These are phyloP conservation scores for Brassica juncea DNA, from an alignment of 345 rosid genomes.

Conservation along the genomic window DNA sequence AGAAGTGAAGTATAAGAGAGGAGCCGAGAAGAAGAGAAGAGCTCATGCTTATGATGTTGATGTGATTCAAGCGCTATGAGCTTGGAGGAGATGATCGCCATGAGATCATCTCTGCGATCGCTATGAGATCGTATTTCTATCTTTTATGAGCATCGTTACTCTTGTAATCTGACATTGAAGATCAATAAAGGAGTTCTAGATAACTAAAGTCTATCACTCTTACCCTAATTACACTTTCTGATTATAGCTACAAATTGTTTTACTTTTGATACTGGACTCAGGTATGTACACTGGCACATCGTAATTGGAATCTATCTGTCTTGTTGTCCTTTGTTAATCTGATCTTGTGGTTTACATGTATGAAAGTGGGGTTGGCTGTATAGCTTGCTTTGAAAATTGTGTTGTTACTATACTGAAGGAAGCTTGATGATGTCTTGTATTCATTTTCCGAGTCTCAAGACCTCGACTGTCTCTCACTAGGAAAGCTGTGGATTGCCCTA, in stretches of 20 bases:
- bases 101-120: too few species aligned
- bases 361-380: background rate
- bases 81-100: too few species aligned
- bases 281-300: background rate
- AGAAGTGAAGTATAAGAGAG: too few species aligned
- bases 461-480: background rate
- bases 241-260: background rate
- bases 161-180: too few species aligned
- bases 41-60: background rate
- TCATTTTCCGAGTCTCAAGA: conserved; percentile 84
- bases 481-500: background rate
- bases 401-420: conserved; percentile 49
- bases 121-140: too few species aligned
- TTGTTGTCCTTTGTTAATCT: background rate
- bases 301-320: too few species aligned
- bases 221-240: background rate
- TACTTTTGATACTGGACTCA: background rate
- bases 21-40: background rate
- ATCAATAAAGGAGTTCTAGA: too few species aligned
- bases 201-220: background rate
- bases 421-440: conserved; percentile 81
- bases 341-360: background rate
- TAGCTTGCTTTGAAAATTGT: conserved; percentile 19
- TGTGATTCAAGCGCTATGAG: too few species aligned
- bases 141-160: too few species aligned